Evolutionary conservation across 1,284 basidiomycete species (phyloP).

Genomic region (Fomitopsis betulina): DNA sequence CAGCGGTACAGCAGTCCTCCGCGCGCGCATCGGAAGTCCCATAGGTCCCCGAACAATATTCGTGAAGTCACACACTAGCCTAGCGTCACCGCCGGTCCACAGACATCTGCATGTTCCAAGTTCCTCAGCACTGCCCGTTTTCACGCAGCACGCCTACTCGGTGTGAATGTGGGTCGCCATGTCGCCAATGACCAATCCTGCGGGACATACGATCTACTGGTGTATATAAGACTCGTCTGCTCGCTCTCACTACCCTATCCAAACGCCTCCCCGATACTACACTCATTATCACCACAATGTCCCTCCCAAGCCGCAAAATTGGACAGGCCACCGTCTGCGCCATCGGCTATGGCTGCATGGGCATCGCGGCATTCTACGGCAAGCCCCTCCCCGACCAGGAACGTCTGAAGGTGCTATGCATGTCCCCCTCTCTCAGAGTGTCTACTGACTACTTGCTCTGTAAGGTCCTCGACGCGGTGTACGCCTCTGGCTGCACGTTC

Average conservation of each 20-base stretch:
- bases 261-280: not conserved
- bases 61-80: too few relatives aligned
- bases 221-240: not conserved
- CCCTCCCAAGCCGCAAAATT: slow-evolving; percentile 17
- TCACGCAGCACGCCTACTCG: not conserved
- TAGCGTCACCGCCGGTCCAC: too few relatives aligned
- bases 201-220: too few relatives aligned
- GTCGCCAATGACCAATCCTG: not conserved
- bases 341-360: slow-evolving; percentile 27
- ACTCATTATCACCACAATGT: not conserved
- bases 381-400: slow-evolving; percentile 22
- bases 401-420: not conserved
- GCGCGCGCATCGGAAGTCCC: too few relatives aligned
- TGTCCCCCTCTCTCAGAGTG: not conserved
- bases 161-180: not conserved
- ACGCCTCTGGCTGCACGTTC: not conserved
- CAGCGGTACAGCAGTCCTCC: too few relatives aligned
- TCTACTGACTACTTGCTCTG: not conserved
- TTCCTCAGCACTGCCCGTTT: too few relatives aligned
- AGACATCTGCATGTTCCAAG: not conserved
- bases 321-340: slow-evolving; percentile 17
- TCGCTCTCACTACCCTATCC: too few relatives aligned
- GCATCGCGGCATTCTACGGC: slow-evolving; percentile 22
- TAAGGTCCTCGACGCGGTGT: not conserved
- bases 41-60: too few relatives aligned